Evolutionary conservation across 2,329 filamentous ascomycete genomes (phyloP).

Genomic region (Clarireedia paspali): DNA sequence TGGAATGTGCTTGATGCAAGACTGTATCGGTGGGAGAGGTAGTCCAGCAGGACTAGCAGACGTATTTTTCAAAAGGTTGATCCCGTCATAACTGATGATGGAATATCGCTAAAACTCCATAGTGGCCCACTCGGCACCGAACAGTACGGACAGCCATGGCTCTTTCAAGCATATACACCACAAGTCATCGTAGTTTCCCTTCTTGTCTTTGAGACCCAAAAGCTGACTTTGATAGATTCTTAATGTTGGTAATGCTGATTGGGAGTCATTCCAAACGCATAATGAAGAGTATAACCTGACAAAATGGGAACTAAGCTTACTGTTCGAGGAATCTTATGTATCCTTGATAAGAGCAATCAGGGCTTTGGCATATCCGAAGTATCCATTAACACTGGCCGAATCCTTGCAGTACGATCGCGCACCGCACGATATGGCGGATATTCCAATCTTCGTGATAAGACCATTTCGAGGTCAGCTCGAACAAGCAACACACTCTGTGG

Average conservation of each 20-base stretch:
- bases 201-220: neutral
- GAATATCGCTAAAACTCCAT: conserved; percentile 15
- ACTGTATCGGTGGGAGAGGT: conserved; percentile 29
- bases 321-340: conserved; percentile 31
- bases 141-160: conserved; percentile 29
- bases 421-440: conserved; percentile 19
- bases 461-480: conserved; percentile 30
- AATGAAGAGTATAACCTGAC: conserved; percentile 27
- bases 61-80: conserved; percentile 24
- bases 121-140: conserved; percentile 25
- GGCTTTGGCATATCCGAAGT: conserved; percentile 20
- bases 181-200: conserved; percentile 27
- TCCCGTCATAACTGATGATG: neutral
- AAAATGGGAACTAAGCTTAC: conserved; percentile 23
- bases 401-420: conserved; percentile 10
- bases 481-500: conserved; percentile 29
- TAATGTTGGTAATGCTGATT: conserved; percentile 29
- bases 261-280: conserved; percentile 26
- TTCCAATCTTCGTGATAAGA: conserved; percentile 33
- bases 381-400: conserved; percentile 9
- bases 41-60: conserved; percentile 22
- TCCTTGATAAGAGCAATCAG: conserved; percentile 31
- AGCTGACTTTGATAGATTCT: conserved; percentile 21
- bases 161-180: conserved; percentile 30
- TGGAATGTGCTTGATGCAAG: conserved; percentile 30